Evolutionary conservation across 2,329 filamentous ascomycete genomes (phyloP).

Genomic region (Neofusicoccum umdonicola): DNA sequence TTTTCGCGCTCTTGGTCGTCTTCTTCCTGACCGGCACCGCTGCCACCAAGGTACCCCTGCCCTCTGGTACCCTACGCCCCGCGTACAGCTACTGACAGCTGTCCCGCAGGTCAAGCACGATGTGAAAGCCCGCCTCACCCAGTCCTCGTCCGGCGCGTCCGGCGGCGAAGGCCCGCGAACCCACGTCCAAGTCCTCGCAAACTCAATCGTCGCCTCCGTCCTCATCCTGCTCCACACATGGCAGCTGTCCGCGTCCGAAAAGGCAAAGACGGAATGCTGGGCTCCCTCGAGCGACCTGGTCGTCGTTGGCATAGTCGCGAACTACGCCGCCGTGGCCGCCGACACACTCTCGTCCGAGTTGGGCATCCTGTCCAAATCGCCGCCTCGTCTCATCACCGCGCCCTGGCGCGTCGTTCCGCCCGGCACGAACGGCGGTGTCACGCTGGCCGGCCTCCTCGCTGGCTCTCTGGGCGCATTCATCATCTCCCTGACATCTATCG

Average conservation of each 20-base stretch:
- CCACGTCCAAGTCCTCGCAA: conserved; percentile 86
- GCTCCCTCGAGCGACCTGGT: conserved; percentile 33
- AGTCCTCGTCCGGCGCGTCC: conserved; percentile 68
- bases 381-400: conserved; percentile 84
- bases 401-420: conserved; percentile 75
- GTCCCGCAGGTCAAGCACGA: conserved; percentile 72
- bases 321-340: conserved; percentile 88
- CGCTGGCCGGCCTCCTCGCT: conserved; percentile 67
- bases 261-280: conserved; percentile 26
- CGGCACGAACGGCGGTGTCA: conserved; percentile 93
- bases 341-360: conserved; percentile 96
- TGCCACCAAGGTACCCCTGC: conserved; percentile 68
- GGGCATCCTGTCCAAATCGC: conserved; percentile 75
- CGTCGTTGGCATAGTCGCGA: conserved; percentile 53
- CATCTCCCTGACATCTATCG: conserved; percentile 65
- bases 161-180: conserved; percentile 82
- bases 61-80: background rate
- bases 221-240: conserved; percentile 54
- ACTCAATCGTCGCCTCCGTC: conserved; percentile 75
- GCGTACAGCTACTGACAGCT: background rate
- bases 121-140: conserved; percentile 76
- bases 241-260: conserved; percentile 30
- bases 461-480: conserved; percentile 70
- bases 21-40: conserved; percentile 86
- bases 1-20: conserved; percentile 76